A percentile compares a stretch with the other conserved stretches of the same genome.
phyloP scores from a whole-genome alignment of 208 protist species.

The Strigomonas culicis region DNA sequence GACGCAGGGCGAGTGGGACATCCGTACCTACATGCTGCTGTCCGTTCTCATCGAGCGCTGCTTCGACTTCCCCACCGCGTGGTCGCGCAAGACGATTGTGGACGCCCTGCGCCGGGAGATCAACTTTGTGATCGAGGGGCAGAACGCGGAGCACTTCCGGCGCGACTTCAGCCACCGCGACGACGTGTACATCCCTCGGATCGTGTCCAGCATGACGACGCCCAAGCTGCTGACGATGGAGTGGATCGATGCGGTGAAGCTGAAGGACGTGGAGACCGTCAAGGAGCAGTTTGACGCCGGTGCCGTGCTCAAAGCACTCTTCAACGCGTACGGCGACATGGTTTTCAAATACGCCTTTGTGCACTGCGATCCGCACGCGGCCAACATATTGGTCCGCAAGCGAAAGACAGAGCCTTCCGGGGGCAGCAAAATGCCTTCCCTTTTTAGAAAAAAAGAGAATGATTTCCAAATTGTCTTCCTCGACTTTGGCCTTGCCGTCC shows the following conservation, averaged over 20 bases:
- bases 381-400: conserved; percentile 89
- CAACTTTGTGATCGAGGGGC: conserved; percentile 82
- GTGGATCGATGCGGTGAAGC: conserved; percentile 87
- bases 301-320: conserved; percentile 56
- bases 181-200: conserved; percentile 60
- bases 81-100: conserved; percentile 59
- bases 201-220: conserved; percentile 55
- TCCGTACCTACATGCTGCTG: conserved; percentile 70
- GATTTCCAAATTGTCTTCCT: conserved; percentile 67
- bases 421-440: neutral
- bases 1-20: conserved; percentile 80
- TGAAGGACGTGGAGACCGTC: conserved; percentile 64
- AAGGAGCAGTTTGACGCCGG: conserved; percentile 39
- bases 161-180: conserved; percentile 28
- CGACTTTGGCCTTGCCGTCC: conserved; percentile 77
- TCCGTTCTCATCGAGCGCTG: conserved; percentile 48
- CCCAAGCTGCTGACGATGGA: conserved; percentile 89
- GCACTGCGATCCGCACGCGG: conserved; percentile 92
- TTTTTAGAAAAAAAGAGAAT: conserved; percentile 1
- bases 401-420: conserved; percentile 4
- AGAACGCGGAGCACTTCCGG: conserved; percentile 53
- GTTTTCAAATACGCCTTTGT: conserved; percentile 95
- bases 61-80: conserved; percentile 76
- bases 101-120: conserved; percentile 76
- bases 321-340: conserved; percentile 89